These are phyloP conservation scores for Fragaria ananassa DNA, from an alignment of 306 rosid species.

Conservation along the genomic window DNA sequence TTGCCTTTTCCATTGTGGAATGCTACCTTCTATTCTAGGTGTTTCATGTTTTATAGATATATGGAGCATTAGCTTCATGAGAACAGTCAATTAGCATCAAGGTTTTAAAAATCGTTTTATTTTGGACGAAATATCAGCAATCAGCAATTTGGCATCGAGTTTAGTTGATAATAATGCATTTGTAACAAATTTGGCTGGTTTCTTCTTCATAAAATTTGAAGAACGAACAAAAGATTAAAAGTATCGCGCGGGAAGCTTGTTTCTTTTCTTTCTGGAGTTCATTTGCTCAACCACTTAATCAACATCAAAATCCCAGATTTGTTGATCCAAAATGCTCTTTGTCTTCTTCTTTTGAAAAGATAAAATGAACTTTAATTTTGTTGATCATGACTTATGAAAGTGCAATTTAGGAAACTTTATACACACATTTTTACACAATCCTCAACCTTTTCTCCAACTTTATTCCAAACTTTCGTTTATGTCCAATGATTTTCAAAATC, in stretches of 20 bases:
- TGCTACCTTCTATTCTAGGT: no score
- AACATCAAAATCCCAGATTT: background rate
- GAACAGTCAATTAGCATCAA: background rate
- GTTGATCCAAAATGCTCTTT: background rate
- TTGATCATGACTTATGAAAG: background rate
- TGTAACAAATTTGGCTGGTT: background rate
- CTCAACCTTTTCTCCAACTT: background rate
- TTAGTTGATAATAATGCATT: background rate
- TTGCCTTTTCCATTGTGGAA: no score
- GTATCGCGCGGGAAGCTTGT: background rate
- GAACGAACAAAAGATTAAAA: no score
- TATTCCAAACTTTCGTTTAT: background rate
- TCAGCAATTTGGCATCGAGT: no score
- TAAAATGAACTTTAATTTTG: background rate
- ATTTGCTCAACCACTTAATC: background rate
- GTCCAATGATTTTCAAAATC: background rate
- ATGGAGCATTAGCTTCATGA: background rate
- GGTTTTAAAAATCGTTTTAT: no score
- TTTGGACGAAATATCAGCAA: no score
- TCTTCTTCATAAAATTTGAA: no score
- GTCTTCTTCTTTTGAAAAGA: background rate
- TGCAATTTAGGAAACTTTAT: background rate
- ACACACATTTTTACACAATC: background rate
- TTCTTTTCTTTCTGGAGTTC: background rate
- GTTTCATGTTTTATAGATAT: no score